Base-by-base conservation (phyloP, 306 rosid species). In the Argentina anserina region DNA sequence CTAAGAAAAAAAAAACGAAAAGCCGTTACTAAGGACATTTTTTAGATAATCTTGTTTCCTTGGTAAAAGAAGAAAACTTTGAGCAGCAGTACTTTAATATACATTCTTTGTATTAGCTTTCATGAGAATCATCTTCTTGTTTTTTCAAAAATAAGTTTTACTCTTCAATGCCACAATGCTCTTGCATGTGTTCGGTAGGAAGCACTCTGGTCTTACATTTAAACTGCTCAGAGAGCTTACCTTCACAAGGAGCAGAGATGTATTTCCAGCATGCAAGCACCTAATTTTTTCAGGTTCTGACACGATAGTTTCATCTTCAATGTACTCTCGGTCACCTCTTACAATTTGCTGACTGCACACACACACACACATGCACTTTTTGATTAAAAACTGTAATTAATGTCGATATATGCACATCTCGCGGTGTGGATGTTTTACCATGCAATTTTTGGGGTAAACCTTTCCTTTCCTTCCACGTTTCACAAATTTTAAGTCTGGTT, bases 271-370 rank as follows among this genome's bases (percentile, higher is more conserved):
- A 46, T 64, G n/a, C 26, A 60, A 64, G 33, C 39, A 50, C 14
- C n/a, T 34, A 9, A 4, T 34, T 64, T 14, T 41, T 34, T 47
- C 69, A 45, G 36, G 49, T 21, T 73, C 43, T 61, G 45, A 60
- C 36, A 15, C 20, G 42, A 61, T n/a, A n/a, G n/a, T 42, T 56
- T 42, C 71, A 21, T 70, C 49, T 52, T 34, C 61, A 69, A 69
- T 18, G 28, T 49, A 37, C 33, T 45, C 62, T 69, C 52, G 34
- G 39, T 23, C 25, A 23, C 47, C 34, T 14, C 28, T 52, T 6
- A 12, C 46, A 2, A 36, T 50, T 8, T 70, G 47, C 26, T 70
- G 25, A 6, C 62, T 70, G 47, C 21, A 20, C 2, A 50, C 18
- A 66, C 34, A 50, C 9, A 7, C 28, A 33, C 9, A 3, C n/a